Percentiles rank a stretch among this genome's conserved stretches.
Evolutionary conservation across 176 grass and related monocot species (phyloP).

Genomic region (Triticum dicoccoides): DNA sequence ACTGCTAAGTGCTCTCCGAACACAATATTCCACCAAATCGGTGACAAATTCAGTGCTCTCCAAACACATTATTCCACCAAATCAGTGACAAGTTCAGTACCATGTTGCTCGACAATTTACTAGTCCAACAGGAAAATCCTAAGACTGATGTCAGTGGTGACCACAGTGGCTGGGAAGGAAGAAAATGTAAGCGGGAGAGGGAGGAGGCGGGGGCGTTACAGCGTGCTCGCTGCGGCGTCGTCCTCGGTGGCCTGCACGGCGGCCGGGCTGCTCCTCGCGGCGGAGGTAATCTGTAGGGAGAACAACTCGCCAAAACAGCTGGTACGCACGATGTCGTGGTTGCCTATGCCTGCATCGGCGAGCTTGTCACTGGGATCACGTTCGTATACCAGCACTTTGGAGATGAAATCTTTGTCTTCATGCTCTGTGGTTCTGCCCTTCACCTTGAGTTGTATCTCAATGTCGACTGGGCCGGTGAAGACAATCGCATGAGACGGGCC

Average conservation of each 20-base stretch:
- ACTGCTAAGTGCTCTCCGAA: background rate
- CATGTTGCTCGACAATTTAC: too few relatives aligned
- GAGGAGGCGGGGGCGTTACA: slow-evolving; percentile 7
- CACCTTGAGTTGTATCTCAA: background rate
- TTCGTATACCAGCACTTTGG: background rate
- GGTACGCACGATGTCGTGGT: background rate
- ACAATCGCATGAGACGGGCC: background rate
- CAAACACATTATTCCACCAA: too few relatives aligned
- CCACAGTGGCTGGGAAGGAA: too few relatives aligned
- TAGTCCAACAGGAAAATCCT: too few relatives aligned
- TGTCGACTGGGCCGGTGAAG: background rate
- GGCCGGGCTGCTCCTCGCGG: slow-evolving; percentile 57
- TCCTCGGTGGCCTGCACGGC: slow-evolving; percentile 98
- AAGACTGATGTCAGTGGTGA: too few relatives aligned
- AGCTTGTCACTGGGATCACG: background rate
- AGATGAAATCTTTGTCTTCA: background rate
- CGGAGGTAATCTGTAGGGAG: background rate
- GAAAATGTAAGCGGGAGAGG: too few relatives aligned
- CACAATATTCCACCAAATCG: background rate
- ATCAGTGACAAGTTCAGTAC: too few relatives aligned
- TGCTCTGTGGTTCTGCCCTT: background rate
- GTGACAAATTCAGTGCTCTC: background rate
- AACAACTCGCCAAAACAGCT: background rate
- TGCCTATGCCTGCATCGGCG: background rate
- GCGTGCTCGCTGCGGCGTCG: slow-evolving; percentile 84